Conservation (phyloP, 2,329 filamentous ascomycete genomes). For the Penicillium sp. region DNA sequence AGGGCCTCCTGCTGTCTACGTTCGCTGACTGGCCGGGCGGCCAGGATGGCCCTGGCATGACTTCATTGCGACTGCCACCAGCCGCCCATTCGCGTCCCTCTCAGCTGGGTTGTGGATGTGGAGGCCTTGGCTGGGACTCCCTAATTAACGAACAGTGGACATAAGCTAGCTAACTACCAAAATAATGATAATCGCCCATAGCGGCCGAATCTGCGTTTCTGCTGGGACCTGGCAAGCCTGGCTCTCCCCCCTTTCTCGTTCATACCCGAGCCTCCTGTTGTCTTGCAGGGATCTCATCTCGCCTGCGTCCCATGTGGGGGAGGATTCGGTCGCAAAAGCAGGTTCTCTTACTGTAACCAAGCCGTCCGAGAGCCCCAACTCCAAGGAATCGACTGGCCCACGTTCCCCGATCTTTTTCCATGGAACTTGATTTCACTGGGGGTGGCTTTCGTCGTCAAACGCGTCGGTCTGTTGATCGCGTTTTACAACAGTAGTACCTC, state of each 20-base stretch:
- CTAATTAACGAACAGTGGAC: background rate
- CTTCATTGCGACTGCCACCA: conserved; percentile 20
- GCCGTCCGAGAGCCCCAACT: background rate
- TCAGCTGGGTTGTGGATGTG: conserved; percentile 17
- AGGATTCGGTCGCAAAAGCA: conserved; percentile 24
- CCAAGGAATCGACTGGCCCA: conserved; percentile 14
- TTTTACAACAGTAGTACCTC: background rate
- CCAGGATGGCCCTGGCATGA: conserved; percentile 29
- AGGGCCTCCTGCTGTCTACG: conserved; percentile 25
- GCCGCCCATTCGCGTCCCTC: conserved; percentile 18
- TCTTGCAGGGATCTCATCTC: conserved; percentile 24
- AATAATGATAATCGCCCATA: background rate
- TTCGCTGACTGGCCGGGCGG: conserved; percentile 31
- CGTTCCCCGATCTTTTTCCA: conserved; percentile 16
- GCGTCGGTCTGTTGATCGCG: background rate
- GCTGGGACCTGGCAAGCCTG: background rate
- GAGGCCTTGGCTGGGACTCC: conserved; percentile 16
- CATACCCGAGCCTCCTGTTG: conserved; percentile 23
- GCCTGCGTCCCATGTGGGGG: conserved; percentile 25
- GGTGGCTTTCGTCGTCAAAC: background rate
- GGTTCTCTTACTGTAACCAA: conserved; percentile 15
- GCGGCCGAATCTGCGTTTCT: background rate
- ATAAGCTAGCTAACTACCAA: background rate
- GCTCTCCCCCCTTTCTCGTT: background rate
- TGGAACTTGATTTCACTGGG: conserved; percentile 17